phyloP scores from a whole-genome alignment of 2,329 filamentous ascomycete genomes.

The Colletotrichum sublineola region DNA sequence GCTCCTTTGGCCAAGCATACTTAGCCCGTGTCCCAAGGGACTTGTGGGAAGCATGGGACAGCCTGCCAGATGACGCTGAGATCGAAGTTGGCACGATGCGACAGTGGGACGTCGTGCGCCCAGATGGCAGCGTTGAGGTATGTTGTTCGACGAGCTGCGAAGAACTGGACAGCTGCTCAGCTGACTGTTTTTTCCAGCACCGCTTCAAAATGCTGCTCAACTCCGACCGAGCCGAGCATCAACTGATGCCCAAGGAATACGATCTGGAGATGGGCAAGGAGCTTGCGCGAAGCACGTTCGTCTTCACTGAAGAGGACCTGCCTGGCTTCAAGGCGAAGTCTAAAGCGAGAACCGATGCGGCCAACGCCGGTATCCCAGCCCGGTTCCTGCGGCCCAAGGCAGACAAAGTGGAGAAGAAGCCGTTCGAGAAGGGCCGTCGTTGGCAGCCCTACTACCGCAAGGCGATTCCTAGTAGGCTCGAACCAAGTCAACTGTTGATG shows the following conservation, averaged over 20 bases:
- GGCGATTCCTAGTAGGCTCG: constrained; percentile 77
- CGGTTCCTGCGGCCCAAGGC: constrained; percentile 63
- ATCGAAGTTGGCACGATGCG: constrained; percentile 84
- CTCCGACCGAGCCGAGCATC: constrained; percentile 74
- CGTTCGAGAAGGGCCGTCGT: constrained; percentile 58
- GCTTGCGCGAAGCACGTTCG: constrained; percentile 75
- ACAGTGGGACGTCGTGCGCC: constrained; percentile 67
- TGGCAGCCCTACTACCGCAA: constrained; percentile 75
- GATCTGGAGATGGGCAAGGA: constrained; percentile 75
- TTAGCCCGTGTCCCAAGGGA: constrained; percentile 83
- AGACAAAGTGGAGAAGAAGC: constrained; percentile 61
- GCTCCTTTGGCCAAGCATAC: constrained; percentile 60
- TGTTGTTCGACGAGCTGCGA: background rate
- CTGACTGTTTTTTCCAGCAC: constrained; percentile 47
- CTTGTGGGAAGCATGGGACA: constrained; percentile 83
- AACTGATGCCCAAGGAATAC: constrained; percentile 88
- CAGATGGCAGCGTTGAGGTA: constrained; percentile 61
- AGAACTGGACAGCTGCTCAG: background rate
- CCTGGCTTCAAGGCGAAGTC: constrained; percentile 74
- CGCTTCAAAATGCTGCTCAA: constrained; percentile 77
- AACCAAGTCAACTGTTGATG: background rate
- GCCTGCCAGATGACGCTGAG: constrained; percentile 83
- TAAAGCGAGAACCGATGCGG: constrained; percentile 67
- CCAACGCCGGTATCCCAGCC: constrained; percentile 70
- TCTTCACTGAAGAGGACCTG: constrained; percentile 91